phyloP scores from a whole-genome alignment of 306 rosid species.

The Carpinus viminea region DNA sequence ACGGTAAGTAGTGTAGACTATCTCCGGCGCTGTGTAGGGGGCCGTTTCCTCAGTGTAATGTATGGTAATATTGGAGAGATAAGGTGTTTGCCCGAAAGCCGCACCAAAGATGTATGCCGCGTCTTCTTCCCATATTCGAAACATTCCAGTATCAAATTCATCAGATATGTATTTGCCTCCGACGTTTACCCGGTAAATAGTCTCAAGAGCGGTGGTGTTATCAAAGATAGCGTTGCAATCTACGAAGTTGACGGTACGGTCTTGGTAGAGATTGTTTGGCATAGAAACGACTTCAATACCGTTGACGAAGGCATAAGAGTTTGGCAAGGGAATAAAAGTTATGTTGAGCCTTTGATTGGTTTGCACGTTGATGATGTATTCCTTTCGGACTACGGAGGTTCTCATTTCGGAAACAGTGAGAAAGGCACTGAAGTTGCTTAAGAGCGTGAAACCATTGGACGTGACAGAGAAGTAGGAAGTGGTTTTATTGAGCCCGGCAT shows the following conservation, averaged over 20 bases:
- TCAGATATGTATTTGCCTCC: background rate
- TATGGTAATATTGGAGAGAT: background rate
- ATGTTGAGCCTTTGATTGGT: background rate
- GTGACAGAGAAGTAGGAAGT: conserved; percentile 20
- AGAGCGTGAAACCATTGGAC: conserved; percentile 8
- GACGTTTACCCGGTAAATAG: conserved; percentile 14
- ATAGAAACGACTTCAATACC: background rate
- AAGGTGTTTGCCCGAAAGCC: background rate
- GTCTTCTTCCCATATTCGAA: background rate
- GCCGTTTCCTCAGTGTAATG: background rate
- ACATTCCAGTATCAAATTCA: background rate
- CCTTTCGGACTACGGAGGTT: background rate
- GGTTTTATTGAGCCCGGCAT: background rate
- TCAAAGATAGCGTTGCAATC: background rate
- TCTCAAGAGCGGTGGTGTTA: conserved; percentile 14
- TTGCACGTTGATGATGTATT: conserved; percentile 3
- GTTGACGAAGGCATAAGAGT: too few relatives aligned
- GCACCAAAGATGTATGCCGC: background rate
- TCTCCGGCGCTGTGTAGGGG: conserved; percentile 6
- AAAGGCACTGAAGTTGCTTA: conserved; percentile 17
- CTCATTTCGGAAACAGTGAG: background rate
- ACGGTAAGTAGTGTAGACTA: conserved; percentile 22
- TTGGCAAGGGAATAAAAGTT: conserved; percentile 22
- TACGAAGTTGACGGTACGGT: background rate
- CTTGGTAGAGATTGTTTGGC: conserved; percentile 25